A percentile compares a stretch with the other conserved stretches of the same genome.
phyloP scores from a whole-genome alignment of 208 protist genomes.

The Leptomonas pyrrhocoris region DNA sequence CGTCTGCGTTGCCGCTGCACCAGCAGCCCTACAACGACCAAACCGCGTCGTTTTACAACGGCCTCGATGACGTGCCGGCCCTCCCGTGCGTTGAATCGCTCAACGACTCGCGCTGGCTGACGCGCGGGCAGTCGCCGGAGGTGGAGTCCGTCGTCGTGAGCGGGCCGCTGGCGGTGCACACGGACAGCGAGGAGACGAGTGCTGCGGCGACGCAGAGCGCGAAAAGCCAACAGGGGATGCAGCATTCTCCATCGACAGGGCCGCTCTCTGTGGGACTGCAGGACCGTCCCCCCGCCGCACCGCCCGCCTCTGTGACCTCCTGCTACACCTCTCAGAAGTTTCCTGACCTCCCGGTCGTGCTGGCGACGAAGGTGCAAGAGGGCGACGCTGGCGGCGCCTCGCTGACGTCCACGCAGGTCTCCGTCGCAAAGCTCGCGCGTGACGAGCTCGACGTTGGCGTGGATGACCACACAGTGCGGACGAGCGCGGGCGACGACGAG shows the following conservation, averaged over 20 bases:
- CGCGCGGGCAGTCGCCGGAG: slow-evolving; percentile 14
- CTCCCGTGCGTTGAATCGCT: slow-evolving; percentile 9
- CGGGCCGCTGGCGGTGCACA: slow-evolving; percentile 3
- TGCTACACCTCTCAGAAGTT: slow-evolving; percentile 9
- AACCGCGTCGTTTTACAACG: slow-evolving; percentile 51
- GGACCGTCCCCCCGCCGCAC: not conserved
- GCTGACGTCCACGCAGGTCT: not conserved
- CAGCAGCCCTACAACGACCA: slow-evolving; percentile 48
- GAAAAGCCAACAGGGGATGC: not conserved
- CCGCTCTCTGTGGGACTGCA: not conserved
- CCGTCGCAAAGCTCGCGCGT: not conserved
- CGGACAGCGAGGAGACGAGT: slow-evolving; percentile 5
- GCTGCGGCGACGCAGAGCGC: not conserved
- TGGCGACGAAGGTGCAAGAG: not conserved
- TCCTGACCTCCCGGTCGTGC: slow-evolving; percentile 1
- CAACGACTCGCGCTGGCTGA: not conserved
- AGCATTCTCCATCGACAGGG: not conserved
- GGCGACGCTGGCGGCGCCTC: not conserved
- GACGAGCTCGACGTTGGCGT: not conserved
- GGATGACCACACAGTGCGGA: slow-evolving; percentile 12
- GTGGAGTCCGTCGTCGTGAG: slow-evolving; percentile 5
- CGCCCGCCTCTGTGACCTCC: not conserved
- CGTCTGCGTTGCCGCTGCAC: slow-evolving; percentile 33
- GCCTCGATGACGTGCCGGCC: slow-evolving; percentile 9
- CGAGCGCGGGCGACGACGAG: slow-evolving; percentile 1